A percentile compares a stretch with the other conserved stretches of the same genome.
These are phyloP conservation scores for Daldinia eschscholtzii DNA, from an alignment of 2,329 filamentous ascomycete genomes.

Conservation along the genomic window DNA sequence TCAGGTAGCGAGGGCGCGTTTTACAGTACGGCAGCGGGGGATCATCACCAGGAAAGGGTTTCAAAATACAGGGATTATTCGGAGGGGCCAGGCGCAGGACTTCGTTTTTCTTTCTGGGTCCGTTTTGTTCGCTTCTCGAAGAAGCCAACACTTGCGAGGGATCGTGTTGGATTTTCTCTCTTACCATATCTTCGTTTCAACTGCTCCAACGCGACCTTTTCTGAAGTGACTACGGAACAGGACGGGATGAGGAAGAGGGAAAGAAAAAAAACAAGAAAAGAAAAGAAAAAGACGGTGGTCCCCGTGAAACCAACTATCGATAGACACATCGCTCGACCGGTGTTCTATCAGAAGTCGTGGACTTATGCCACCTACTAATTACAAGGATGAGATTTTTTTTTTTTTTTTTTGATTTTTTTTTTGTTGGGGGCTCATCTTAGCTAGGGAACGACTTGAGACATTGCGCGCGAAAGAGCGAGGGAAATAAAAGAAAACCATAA, in stretches of 20 bases:
- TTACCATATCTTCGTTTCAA: slow-evolving; percentile 21
- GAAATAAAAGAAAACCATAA: slow-evolving; percentile 13
- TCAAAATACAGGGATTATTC: slow-evolving; percentile 36
- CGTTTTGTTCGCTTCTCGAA: slow-evolving; percentile 21
- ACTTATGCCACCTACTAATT: slow-evolving; percentile 20
- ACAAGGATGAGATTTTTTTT: slow-evolving; percentile 34
- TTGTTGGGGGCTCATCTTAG: slow-evolving; percentile 31
- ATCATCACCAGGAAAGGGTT: slow-evolving; percentile 41
- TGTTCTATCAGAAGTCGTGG: slow-evolving; percentile 26
- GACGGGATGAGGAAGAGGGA: slow-evolving; percentile 17
- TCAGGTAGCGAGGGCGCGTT: slow-evolving; percentile 37
- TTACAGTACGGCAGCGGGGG: slow-evolving; percentile 35
- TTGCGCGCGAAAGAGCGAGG: slow-evolving; percentile 10
- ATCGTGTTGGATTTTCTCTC: slow-evolving; percentile 25
- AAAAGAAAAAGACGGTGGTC: slow-evolving; percentile 8
- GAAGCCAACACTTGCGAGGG: slow-evolving; percentile 25
- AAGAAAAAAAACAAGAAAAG: slow-evolving; percentile 25
- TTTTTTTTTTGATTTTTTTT: too few relatives aligned
- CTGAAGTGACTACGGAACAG: slow-evolving; percentile 6
- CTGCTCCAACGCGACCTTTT: slow-evolving; percentile 15
- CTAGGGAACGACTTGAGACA: slow-evolving; percentile 23
- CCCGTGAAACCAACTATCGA: slow-evolving; percentile 19
- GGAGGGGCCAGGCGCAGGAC: slow-evolving; percentile 38
- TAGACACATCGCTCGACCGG: slow-evolving; percentile 31
- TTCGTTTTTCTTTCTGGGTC: slow-evolving; percentile 30